Conservation (phyloP, 2,329 filamentous ascomycete genomes). For the Alternaria dauci region DNA sequence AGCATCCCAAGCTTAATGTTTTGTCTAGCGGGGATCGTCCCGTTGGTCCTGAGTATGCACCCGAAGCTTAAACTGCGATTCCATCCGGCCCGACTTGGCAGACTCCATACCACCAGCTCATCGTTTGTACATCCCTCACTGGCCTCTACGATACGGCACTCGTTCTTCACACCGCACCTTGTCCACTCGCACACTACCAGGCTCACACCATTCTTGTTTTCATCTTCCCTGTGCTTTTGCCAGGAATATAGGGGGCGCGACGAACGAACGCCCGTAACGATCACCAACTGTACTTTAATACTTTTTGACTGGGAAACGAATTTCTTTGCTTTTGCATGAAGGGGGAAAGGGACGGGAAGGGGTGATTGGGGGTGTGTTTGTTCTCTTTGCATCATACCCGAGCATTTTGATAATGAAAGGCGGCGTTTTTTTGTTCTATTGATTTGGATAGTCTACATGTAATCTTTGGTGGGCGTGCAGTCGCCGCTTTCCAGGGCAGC, state of each 20-base stretch:
- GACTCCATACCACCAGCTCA: no score
- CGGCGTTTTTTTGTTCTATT: background rate
- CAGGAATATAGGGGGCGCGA: background rate
- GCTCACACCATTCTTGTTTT: background rate
- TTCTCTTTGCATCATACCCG: conserved; percentile 9
- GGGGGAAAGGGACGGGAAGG: background rate
- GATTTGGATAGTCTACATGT: background rate
- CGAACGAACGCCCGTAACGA: background rate
- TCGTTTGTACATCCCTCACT: background rate
- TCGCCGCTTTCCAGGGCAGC: background rate
- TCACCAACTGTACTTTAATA: background rate
- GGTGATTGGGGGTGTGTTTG: conserved; percentile 2
- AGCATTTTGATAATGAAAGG: conserved; percentile 2
- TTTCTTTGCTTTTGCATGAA: background rate
- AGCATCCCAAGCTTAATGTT: background rate
- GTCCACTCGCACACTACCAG: background rate
- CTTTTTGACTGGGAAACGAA: background rate
- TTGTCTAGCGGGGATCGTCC: background rate
- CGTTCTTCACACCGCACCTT: background rate
- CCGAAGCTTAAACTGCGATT: background rate
- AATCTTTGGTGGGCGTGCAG: background rate
- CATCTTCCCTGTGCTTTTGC: background rate
- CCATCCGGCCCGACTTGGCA: background rate
- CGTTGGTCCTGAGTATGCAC: background rate
- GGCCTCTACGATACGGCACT: background rate